These are phyloP conservation scores for Lichtheimia hyalospora DNA, from an alignment of 371 early-diverging fungal genomes.

Conservation along the genomic window DNA sequence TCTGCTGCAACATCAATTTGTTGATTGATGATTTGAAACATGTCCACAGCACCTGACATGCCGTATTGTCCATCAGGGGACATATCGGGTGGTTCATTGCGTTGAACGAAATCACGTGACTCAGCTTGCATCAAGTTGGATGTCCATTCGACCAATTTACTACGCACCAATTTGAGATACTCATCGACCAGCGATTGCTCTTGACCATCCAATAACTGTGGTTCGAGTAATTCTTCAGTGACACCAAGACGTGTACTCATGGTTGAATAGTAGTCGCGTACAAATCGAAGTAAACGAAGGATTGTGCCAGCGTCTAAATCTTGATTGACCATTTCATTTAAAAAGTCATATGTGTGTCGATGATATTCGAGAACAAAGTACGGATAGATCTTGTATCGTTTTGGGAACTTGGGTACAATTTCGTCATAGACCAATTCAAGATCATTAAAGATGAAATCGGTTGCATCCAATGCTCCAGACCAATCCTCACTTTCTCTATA, in stretches of 20 bases:
- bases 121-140: constrained; percentile 83
- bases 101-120: constrained; percentile 75
- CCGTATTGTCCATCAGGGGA: constrained; percentile 79
- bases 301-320: constrained; percentile 80
- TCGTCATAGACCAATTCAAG: constrained; percentile 85
- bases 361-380: constrained; percentile 94
- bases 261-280: constrained; percentile 85
- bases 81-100: constrained; percentile 75
- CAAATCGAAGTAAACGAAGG: constrained; percentile 81
- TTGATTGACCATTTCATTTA: constrained; percentile 73
- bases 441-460: constrained; percentile 86
- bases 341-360: constrained; percentile 77
- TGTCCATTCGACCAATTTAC: constrained; percentile 89
- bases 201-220: constrained; percentile 87
- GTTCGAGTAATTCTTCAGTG: constrained; percentile 88
- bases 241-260: constrained; percentile 88
- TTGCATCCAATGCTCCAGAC: constrained; percentile 61
- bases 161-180: constrained; percentile 84
- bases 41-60: constrained; percentile 77
- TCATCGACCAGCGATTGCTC: constrained; percentile 86
- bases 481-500: constrained; percentile 52
- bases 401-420: constrained; percentile 86
- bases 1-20: constrained; percentile 88
- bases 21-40: constrained; percentile 96
- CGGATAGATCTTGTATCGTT: constrained; percentile 88